Base-by-base conservation (phyloP, 1,284 basidiomycete species). In the Malassezia caprae region DNA sequence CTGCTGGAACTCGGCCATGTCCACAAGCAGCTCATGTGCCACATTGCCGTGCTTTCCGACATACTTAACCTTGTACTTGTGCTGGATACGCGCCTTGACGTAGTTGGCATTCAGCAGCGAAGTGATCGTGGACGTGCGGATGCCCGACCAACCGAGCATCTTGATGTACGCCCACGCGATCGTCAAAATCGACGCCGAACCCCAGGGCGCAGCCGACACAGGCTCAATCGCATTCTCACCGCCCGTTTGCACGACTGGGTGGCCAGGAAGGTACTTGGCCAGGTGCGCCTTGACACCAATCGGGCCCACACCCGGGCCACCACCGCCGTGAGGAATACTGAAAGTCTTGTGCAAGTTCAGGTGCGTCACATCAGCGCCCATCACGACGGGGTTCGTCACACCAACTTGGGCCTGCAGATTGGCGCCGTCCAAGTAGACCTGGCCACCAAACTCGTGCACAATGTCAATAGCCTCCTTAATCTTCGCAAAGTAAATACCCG, bases 281-380 rank as follows among this genome's bases (percentile, higher is more conserved):
- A 98, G 82, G 76, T 98, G 93, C 69, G 87, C 81, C 17, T 89
- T 88, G 43, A 89, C 89, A 66, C 90, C 93, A 72, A 98, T 96
- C 24, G 93, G 93, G 39, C 89, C 89, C 53, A 90, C 85, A 65
- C 93, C 93, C 48, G 94, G 93, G 56, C 93, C 93, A 59, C 93
- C 93, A 53, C 93, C 93, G 59, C 93, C 93, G 75, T 98, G 93
- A 26, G 93, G 94, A 73, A 91, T 91, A 7, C 87, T 84, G 69
- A 91, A 90, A 0, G 89, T 90, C 78, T 96, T 96, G 81, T 98
- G 93, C 48, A 98, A 78, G 78, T 98, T 98, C 79, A 96, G 81
- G 76, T 98, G 93, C 71, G 90, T 94, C 37, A 98, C 90, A 76
- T 98, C 93, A 53, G 90, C 93, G 48, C 93, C 93, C 71, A 91